phyloP scores from a whole-genome alignment of 176 grass and related monocot species.

The Otatea glauca region DNA sequence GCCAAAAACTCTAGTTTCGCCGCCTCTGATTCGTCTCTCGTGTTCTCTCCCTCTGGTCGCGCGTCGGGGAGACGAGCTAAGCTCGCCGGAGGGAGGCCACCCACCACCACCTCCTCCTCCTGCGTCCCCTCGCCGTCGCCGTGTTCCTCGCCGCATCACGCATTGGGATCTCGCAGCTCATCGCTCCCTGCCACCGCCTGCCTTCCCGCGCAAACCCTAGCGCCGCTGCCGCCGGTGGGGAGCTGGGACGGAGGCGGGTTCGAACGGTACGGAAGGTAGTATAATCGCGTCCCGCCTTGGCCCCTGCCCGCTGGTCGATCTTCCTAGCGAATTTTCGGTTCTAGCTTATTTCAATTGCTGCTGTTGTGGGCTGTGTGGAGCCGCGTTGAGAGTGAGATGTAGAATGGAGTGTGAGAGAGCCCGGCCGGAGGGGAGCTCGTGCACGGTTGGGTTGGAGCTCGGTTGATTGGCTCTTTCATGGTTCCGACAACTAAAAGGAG shows the following conservation, averaged over 20 bases:
- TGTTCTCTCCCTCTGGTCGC: neutral
- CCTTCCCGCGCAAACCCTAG: neutral
- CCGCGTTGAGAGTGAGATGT: neutral
- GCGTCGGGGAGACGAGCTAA: neutral
- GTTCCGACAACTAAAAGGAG: neutral
- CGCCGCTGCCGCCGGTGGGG: neutral
- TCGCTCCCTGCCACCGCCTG: neutral
- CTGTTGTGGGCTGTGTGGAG: neutral
- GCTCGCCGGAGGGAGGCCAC: neutral
- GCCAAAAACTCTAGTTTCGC: neutral
- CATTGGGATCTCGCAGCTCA: constrained; percentile 56
- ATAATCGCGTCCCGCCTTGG: neutral
- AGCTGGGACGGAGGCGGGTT: constrained; percentile 3
- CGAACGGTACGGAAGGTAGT: constrained; percentile 3
- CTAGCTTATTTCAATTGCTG: neutral
- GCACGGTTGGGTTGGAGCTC: neutral
- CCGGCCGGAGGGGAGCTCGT: neutral
- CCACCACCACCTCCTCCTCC: neutral
- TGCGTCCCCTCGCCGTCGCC: neutral
- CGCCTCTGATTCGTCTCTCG: neutral
- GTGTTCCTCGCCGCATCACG: neutral
- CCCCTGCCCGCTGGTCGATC: neutral
- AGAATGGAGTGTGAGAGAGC: neutral
- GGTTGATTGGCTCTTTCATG: neutral
- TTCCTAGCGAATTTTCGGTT: neutral